phyloP scores from a whole-genome alignment of 164 flowering plant species.

The Vitis labrusca region DNA sequence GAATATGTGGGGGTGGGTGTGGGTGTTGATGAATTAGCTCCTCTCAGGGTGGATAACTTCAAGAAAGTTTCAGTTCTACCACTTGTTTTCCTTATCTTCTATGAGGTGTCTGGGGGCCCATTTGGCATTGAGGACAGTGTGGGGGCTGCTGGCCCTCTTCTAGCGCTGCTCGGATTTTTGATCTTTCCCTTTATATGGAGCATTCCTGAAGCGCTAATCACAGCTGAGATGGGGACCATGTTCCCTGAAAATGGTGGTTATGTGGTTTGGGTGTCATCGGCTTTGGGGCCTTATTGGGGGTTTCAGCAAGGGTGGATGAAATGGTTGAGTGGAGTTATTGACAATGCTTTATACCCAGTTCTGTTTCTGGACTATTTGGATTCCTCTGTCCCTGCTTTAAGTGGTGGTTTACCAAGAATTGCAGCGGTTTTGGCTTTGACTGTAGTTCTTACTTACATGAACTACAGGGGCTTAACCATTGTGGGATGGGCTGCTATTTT shows the following conservation, averaged over 20 bases:
- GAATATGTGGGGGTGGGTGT: conserved; percentile 19
- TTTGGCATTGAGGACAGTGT: conserved; percentile 63
- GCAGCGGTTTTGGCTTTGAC: conserved; percentile 36
- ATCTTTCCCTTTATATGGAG: conserved; percentile 65
- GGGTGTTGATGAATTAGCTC: conserved; percentile 23
- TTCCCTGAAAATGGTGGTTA: conserved; percentile 69
- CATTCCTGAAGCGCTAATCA: conserved; percentile 57
- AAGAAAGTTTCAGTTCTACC: conserved; percentile 53
- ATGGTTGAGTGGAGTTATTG: conserved; percentile 75
- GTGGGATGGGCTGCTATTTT: conserved; percentile 52
- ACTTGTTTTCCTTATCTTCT: conserved; percentile 58
- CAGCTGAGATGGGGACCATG: conserved; percentile 69
- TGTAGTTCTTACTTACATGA: conserved; percentile 44
- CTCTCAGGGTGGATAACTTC: conserved; percentile 23
- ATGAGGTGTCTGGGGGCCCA: conserved; percentile 69
- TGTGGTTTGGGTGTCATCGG: conserved; percentile 64
- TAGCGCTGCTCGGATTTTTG: conserved; percentile 54
- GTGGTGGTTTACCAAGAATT: conserved; percentile 36
- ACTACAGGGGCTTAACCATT: conserved; percentile 54
- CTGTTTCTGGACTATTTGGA: conserved; percentile 57
- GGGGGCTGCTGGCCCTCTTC: conserved; percentile 58
- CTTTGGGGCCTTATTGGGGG: conserved; percentile 61
- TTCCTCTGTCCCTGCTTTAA: conserved; percentile 38
- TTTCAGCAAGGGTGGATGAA: conserved; percentile 72
- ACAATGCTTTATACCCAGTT: conserved; percentile 61